Evolutionary conservation across 2,329 filamentous ascomycete genomes (phyloP), one percentile per base, ranked within the genome.

Genomic region (Parascedosporium putredinis): DNA sequence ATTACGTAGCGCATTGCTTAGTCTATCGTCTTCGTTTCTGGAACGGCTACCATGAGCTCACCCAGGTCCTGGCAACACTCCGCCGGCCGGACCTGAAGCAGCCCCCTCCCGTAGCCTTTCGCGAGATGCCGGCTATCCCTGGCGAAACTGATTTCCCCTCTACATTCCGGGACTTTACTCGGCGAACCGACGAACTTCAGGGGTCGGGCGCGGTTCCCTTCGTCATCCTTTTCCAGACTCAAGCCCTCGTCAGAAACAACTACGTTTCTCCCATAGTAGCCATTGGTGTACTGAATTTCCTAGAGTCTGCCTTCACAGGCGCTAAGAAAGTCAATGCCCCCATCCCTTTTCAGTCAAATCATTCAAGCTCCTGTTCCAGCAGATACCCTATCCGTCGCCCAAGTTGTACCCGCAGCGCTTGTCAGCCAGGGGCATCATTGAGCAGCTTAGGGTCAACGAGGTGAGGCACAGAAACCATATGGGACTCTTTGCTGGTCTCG

Each of bases 231-330:
- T 85, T 80, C 56, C 82, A 86, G 55, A 65, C 86, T 4, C 74
- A 84, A 47, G 74, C 72, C 14, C 64, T 90, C 4, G 78, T 81
- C 0, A 70, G 73, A 56, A 84, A 85, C 55, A 78, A 76, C 20
- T 79, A 75, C 50, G 67, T 88, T 1, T 67, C 78, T 10, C 83
- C 84, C 0, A 56, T 58, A 0, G 74, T 66, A 1, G 76, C 79
- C 0, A 44, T 67, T 0, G 53, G 59, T 1, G 58, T 87, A 4
- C 60, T 80, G 1, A 58, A 64, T 0, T 54, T 66, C 1, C 64
- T 84, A 1, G 59, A 62, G 3, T 36, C 54, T 0, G 54, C 68
- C 0, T 62, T 64, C 3, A 14, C 23, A 1, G 58, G 44, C 38
- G 62, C 51, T 18, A 60, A 36, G 46, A 58, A 44, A 47, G 61